These are phyloP conservation scores for Blastomyces percursus DNA, from an alignment of 2,329 filamentous ascomycete genomes.

Conservation along the genomic window DNA sequence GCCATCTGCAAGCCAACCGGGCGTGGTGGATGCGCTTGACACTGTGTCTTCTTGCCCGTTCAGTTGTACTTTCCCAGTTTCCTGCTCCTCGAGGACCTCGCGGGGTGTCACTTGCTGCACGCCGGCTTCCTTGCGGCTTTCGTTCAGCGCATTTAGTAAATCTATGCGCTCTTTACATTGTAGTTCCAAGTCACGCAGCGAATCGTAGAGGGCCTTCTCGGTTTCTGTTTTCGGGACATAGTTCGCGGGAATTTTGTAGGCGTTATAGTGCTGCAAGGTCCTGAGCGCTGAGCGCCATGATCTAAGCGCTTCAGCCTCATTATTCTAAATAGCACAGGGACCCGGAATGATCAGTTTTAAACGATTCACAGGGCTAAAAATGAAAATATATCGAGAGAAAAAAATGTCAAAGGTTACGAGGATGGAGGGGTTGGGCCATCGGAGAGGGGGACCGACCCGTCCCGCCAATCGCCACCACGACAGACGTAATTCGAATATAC, in stretches of 20 bases:
- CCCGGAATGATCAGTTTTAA: neutral
- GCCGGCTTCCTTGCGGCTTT: conserved; percentile 48
- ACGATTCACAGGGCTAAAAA: neutral
- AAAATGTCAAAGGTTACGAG: too few relatives aligned
- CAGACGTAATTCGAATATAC: neutral
- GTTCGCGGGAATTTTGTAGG: conserved; percentile 58
- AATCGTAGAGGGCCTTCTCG: conserved; percentile 71
- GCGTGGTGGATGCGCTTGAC: conserved; percentile 15
- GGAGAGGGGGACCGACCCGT: neutral
- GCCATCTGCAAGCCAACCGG: conserved; percentile 64
- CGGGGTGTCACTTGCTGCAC: conserved; percentile 17
- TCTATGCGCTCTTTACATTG: conserved; percentile 93
- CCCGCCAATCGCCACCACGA: neutral
- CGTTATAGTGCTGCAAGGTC: conserved; percentile 77
- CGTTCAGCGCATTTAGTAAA: conserved; percentile 66
- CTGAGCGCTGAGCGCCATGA: conserved; percentile 85
- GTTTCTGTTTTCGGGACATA: conserved; percentile 67
- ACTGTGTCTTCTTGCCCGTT: conserved; percentile 24
- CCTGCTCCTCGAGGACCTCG: neutral
- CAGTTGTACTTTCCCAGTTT: conserved; percentile 9
- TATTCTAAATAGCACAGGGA: conserved; percentile 49
- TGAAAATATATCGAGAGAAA: neutral
- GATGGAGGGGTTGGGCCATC: too few relatives aligned
- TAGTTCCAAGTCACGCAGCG: conserved; percentile 68
- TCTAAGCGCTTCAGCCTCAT: conserved; percentile 79